phyloP scores from a whole-genome alignment of 2,329 filamentous ascomycete genomes.

The Aspergillus sp. region DNA sequence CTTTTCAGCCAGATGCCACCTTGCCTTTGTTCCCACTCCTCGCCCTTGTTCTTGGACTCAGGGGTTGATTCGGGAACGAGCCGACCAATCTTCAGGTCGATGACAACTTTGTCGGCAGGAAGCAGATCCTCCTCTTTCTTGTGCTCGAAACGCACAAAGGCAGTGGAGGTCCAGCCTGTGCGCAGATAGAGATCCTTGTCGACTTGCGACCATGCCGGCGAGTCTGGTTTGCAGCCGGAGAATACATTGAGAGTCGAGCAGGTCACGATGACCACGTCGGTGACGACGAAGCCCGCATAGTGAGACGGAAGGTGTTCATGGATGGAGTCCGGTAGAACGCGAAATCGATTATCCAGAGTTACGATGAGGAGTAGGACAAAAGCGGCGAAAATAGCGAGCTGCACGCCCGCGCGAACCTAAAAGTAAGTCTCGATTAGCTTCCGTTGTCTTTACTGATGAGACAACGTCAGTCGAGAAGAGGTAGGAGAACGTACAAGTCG shows the following conservation, averaged over 20 bases:
- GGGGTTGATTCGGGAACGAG: conserved; percentile 64
- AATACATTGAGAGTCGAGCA: conserved; percentile 76
- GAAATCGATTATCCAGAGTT: conserved; percentile 84
- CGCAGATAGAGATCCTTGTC: conserved; percentile 87
- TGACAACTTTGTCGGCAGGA: conserved; percentile 71
- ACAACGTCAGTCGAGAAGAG: background rate
- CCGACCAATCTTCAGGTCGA: conserved; percentile 74
- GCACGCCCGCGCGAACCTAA: conserved; percentile 66
- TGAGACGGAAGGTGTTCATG: conserved; percentile 86
- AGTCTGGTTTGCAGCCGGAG: conserved; percentile 72
- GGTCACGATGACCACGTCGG: conserved; percentile 74
- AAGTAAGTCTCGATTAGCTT: conserved; percentile 7
- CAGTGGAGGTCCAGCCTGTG: conserved; percentile 69
- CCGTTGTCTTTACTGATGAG: background rate
- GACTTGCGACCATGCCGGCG: conserved; percentile 73
- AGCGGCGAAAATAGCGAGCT: conserved; percentile 67
- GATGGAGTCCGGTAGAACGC: conserved; percentile 79
- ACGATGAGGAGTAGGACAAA: conserved; percentile 71
- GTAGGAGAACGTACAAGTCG: conserved; percentile 36
- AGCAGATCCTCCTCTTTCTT: conserved; percentile 83
- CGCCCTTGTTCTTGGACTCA: conserved; percentile 55
- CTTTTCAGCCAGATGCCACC: conserved; percentile 81
- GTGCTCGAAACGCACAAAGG: conserved; percentile 77
- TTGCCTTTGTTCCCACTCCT: conserved; percentile 74
- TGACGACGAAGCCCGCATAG: conserved; percentile 79